Percentiles rank a stretch among this genome's conserved stretches.
Evolutionary conservation across 495 filamentous ascomycete genomes (phyloP).

Genomic region (Annulohypoxylon nitens): DNA sequence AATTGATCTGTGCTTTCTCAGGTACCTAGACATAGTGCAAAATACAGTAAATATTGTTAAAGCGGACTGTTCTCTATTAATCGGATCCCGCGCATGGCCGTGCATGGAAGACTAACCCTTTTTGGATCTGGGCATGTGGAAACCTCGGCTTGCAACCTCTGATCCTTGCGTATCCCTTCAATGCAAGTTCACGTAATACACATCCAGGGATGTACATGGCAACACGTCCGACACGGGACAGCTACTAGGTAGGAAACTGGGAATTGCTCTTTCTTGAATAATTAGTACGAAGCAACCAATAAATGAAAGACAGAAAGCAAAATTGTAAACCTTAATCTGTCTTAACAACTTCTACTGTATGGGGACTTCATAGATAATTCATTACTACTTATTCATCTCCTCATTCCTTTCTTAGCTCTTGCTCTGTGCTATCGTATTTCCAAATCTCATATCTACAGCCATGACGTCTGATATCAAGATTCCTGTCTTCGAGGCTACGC

Average conservation of each 20-base stretch:
- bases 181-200: background rate
- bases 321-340: background rate
- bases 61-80: background rate
- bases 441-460: conserved; percentile 11
- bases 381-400: background rate
- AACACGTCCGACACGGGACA: background rate
- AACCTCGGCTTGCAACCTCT: background rate
- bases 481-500: conserved; percentile 72
- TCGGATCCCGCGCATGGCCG: conserved; percentile 2
- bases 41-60: background rate
- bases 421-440: background rate
- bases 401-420: background rate
- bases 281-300: conserved; percentile 2
- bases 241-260: background rate
- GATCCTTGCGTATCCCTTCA: background rate
- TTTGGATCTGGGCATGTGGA: background rate
- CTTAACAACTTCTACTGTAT: background rate
- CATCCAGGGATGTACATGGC: background rate
- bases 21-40: background rate
- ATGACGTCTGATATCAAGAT: conserved; percentile 60
- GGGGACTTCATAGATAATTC: background rate
- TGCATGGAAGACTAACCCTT: background rate
- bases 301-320: background rate
- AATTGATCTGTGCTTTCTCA: conserved; percentile 7
- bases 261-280: background rate